Evolutionary conservation across 805 yeast species (phyloP).

Genomic region (Tetrapisispora fleetii): DNA sequence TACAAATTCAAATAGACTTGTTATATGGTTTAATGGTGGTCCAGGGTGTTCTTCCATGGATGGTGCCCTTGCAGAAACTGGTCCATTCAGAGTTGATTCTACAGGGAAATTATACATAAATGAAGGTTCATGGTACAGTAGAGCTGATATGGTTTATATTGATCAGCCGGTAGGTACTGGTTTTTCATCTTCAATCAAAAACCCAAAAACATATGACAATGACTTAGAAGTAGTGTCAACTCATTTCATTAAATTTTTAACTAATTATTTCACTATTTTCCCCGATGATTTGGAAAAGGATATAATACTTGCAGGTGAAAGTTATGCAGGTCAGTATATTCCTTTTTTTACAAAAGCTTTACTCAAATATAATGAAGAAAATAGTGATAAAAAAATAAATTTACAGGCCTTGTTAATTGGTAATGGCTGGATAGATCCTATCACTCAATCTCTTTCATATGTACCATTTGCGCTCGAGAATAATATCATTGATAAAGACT

Average conservation of each 20-base stretch:
- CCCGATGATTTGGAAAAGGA: conserved; percentile 61
- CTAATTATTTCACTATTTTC: conserved; percentile 55
- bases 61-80: conserved; percentile 87
- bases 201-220: conserved; percentile 27
- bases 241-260: conserved; percentile 57
- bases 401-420: conserved; percentile 70
- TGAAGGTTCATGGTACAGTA: conserved; percentile 74
- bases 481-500: conserved; percentile 40
- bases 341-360: conserved; percentile 74
- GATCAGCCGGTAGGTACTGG: conserved; percentile 97
- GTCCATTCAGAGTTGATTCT: conserved; percentile 63
- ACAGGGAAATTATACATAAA: conserved; percentile 42
- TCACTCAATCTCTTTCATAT: conserved; percentile 70
- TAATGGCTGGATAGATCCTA: conserved; percentile 92
- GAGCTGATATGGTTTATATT: conserved; percentile 69
- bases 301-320: conserved; percentile 82
- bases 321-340: conserved; percentile 94
- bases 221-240: conserved; percentile 49
- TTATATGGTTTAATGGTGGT: conserved; percentile 94
- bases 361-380: conserved; percentile 33
- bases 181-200: conserved; percentile 51
- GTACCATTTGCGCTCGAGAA: conserved; percentile 58
- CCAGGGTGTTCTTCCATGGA: conserved; percentile 99
- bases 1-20: conserved; percentile 30
- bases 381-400: conserved; percentile 26